A percentile compares a stretch with the other conserved stretches of the same genome.
phyloP scores from a whole-genome alignment of 495 filamentous ascomycete species.

The Aspergillus leporis region DNA sequence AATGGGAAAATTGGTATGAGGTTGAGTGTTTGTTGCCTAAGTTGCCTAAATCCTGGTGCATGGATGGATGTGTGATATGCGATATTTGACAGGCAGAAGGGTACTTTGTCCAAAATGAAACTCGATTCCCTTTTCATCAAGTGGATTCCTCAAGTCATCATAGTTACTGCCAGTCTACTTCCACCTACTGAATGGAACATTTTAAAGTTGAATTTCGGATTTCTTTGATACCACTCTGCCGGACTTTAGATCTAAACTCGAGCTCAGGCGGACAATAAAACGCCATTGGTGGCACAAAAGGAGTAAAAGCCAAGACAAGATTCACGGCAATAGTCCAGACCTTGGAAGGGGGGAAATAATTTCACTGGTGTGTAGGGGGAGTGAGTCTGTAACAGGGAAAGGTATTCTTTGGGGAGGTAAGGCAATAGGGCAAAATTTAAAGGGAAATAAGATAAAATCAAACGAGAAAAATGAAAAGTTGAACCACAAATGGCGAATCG shows the following conservation, averaged over 20 bases:
- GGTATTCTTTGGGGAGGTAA: slow-evolving; percentile 31
- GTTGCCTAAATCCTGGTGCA: no score
- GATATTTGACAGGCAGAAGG: no score
- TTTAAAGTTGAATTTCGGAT: slow-evolving; percentile 19
- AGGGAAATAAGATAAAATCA: slow-evolving; percentile 16
- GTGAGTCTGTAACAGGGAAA: slow-evolving; percentile 23
- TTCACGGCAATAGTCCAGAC: slow-evolving; percentile 23
- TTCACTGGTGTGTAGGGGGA: slow-evolving; percentile 16
- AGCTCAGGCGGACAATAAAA: slow-evolving; percentile 29
- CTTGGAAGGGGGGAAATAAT: slow-evolving; percentile 10
- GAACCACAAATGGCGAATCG: slow-evolving; percentile 18
- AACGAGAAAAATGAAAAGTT: slow-evolving; percentile 23
- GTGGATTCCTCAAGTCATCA: no score
- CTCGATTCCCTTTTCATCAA: no score
- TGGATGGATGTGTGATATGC: no score
- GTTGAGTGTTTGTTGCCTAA: no score
- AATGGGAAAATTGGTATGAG: no score
- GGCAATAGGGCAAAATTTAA: slow-evolving; percentile 26
- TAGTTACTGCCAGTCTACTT: no score
- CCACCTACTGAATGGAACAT: neutral
- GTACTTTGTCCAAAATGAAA: no score
- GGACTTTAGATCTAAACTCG: slow-evolving; percentile 29
- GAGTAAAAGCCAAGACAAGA: slow-evolving; percentile 22
- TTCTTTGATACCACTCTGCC: slow-evolving; percentile 26
- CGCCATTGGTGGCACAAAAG: slow-evolving; percentile 27